These are phyloP conservation scores for Brachypodium distachyon DNA, from an alignment of 202 grass and related monocot species.

Conservation along the genomic window DNA sequence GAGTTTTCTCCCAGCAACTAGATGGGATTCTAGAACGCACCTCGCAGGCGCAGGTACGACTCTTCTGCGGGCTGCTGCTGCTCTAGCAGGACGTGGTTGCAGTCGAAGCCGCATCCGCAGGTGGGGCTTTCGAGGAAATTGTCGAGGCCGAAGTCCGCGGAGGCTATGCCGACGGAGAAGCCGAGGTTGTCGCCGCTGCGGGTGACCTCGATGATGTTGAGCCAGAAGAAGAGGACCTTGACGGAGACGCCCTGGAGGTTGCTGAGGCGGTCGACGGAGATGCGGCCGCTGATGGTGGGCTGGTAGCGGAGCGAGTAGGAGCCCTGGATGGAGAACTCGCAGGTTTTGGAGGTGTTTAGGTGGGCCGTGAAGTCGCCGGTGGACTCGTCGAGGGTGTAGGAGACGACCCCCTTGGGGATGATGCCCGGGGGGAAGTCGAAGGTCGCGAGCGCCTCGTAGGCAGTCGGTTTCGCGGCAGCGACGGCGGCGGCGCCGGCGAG, in stretches of 20 bases:
- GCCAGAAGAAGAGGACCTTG: conserved; percentile 82
- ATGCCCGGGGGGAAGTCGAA: conserved; percentile 83
- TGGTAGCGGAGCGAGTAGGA: conserved; percentile 89
- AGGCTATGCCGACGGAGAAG: conserved; percentile 89
- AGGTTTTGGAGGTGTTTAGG: conserved; percentile 40
- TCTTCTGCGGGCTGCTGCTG: background rate
- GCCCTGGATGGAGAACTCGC: conserved; percentile 69
- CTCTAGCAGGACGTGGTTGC: conserved; percentile 9
- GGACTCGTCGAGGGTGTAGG: conserved; percentile 58
- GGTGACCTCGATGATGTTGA: conserved; percentile 85
- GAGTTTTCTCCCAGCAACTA: background rate
- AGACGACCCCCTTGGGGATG: conserved; percentile 55
- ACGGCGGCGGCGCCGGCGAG: background rate
- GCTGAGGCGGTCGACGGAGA: conserved; percentile 35
- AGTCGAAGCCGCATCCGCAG: conserved; percentile 87
- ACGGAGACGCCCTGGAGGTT: conserved; percentile 65
- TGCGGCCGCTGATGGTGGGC: conserved; percentile 54
- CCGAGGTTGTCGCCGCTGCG: conserved; percentile 48
- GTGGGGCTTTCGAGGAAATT: conserved; percentile 76
- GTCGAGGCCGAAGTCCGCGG: conserved; percentile 68
- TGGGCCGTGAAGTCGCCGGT: conserved; percentile 78
- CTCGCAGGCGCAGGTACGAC: conserved; percentile 27
- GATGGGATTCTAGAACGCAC: conserved; percentile 35
- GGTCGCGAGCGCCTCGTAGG: conserved; percentile 54
- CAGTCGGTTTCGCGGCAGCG: conserved; percentile 2